Percentiles rank a stretch among this genome's conserved stretches.
These are phyloP conservation scores for Helminthosporium solani DNA, from an alignment of 2,329 filamentous ascomycete species.

Conservation along the genomic window DNA sequence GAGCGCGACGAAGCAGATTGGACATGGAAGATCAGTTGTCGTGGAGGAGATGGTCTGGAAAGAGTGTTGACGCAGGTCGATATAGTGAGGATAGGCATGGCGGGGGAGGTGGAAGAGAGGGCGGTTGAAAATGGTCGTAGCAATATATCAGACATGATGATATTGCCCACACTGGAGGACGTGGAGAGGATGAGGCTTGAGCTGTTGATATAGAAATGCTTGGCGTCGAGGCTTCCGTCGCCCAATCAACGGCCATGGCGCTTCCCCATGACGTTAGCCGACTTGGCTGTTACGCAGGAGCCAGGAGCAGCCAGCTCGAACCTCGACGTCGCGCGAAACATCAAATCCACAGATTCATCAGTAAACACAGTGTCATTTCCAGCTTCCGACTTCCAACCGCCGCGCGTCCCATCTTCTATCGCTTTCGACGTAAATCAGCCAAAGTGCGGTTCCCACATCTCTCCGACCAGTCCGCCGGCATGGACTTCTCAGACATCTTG, in stretches of 20 bases:
- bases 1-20: neutral
- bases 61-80: neutral
- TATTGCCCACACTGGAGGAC: neutral
- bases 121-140: neutral
- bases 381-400: neutral
- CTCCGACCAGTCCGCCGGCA: slow-evolving; percentile 44
- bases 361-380: slow-evolving; percentile 11
- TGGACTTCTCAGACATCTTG: slow-evolving; percentile 95
- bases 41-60: neutral
- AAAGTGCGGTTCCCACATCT: slow-evolving; percentile 39
- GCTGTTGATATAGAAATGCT: neutral
- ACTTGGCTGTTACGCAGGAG: slow-evolving; percentile 8
- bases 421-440: slow-evolving; percentile 10
- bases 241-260: neutral
- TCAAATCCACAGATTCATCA: slow-evolving; percentile 1
- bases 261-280: slow-evolving; percentile 3
- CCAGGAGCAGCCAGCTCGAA: slow-evolving; percentile 1
- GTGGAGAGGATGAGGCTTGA: neutral
- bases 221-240: too few relatives aligned
- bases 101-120: neutral
- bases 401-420: slow-evolving; percentile 5
- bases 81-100: neutral
- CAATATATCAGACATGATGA: neutral
- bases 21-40: neutral
- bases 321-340: slow-evolving; percentile 7